Base-by-base conservation (phyloP, 169 alveolate species). In the Plasmodium gallinaceum region DNA sequence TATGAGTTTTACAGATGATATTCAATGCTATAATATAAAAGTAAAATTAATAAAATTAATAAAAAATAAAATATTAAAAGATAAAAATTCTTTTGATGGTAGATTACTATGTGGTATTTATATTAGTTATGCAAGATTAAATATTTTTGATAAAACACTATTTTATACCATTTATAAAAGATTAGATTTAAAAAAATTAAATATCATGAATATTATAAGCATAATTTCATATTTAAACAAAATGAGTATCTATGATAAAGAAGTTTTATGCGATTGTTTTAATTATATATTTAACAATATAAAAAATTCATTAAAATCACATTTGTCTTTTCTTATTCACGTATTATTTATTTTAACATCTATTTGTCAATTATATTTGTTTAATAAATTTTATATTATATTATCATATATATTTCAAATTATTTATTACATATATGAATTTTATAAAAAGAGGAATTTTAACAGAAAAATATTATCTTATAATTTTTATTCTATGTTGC, bases 1-100 rank as follows among this genome's bases (percentile, higher is more conserved):
- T 26, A 78, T 78, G 78, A 78, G 89, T 58, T 12, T 22, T 14
- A 78, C 89, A 8, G 76, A 78, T 9, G 76, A 78, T 45, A 78
- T 78, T 5, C 89, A 78, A 43, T 64, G 70, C 14, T 78, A 78
- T 57, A 69, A 78, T 37, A 14, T 69, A 37, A 78, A 78, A 42
- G 51, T 78, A 3, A 46, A 51, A 10, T 72, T 78, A 5, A 48
- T 78, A 0, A 51, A 78, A 39, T 26, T 78, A 45, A 78, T 78
- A 65, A 69, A 66, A 22, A 46, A 26, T 7, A 78, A 48, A 2
- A 69, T 78, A 78, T 16, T 78, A 37, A 64, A 12, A 3, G 22
- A 57, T 5, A 69, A 65, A 16, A 65, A 64, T 12, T 26, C 8
- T 0, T 26, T 24, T 48, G 69, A 78, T 43, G 39, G 22, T 0